A percentile compares a stretch with the other conserved stretches of the same genome.
Evolutionary conservation across 2,329 filamentous ascomycete genomes (phyloP).

Genomic region (Paracamarosporium sp.): DNA sequence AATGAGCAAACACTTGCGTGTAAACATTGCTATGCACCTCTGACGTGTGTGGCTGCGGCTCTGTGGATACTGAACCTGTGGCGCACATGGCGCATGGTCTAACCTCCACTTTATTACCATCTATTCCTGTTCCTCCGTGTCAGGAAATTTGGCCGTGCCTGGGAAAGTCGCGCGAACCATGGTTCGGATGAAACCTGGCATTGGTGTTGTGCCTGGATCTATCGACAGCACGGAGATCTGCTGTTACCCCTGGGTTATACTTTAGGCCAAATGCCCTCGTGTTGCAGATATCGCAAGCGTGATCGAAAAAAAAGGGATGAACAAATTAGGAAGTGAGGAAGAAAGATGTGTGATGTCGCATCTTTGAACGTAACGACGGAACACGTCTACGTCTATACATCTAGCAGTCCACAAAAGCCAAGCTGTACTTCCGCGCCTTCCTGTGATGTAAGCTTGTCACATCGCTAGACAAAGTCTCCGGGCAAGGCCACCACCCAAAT

Average conservation of each 20-base stretch:
- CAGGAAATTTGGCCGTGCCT: neutral
- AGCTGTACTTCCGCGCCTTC: neutral
- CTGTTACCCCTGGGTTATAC: neutral
- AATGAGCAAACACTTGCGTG: neutral
- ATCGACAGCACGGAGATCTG: neutral
- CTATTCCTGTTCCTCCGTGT: neutral
- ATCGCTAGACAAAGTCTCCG: neutral
- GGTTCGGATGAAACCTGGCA: neutral
- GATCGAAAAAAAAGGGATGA: neutral
- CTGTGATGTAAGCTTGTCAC: neutral
- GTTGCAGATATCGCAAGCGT: neutral
- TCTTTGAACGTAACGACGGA: neutral
- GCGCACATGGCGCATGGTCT: neutral
- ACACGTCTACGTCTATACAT: too few species aligned
- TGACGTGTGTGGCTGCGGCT: neutral
- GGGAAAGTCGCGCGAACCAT: neutral
- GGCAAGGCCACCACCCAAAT: neutral
- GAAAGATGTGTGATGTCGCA: neutral
- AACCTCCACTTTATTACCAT: neutral
- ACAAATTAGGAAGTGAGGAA: neutral
- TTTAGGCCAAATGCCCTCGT: too few species aligned
- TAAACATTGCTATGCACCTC: neutral
- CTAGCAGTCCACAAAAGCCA: neutral
- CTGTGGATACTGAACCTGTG: neutral
- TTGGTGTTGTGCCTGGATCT: neutral